Evolutionary conservation across 140 eudicot species (phyloP), one percentile per base, ranked within the genome.

Genomic region (Senecio squalidus): DNA sequence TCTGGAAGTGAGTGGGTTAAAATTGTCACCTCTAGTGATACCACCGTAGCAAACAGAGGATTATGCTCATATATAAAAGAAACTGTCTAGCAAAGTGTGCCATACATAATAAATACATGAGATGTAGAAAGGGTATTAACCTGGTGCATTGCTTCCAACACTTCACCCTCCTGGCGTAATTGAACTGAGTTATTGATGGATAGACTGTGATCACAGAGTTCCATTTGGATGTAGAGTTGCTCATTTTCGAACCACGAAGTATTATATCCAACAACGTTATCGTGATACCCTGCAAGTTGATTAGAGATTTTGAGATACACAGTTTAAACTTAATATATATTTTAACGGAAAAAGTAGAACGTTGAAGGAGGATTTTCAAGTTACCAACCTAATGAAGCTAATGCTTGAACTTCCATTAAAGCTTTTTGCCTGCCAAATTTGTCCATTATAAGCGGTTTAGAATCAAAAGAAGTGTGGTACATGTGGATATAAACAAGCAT

Each of bases 321-420:
- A 18, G 18, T 41, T 55, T 47, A 31, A 20, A 25, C n/a, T n/a
- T 33, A 48, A 16, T 31, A 52, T 44, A 45, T 29, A 23, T 29
- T 43, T 10, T 4, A 55, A 8, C 48, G 54, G 8, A 45, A 24
- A 30, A 0, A 36, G 16, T n/a, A 27, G 22, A 6, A 1, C 20
- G 20, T 23, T 1, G 13, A 22, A 25, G 1, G 14, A 38, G 24
- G 39, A 5, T 10, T 46, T n/a, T 27, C 48, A 34, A 21, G 58
- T 28, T 57, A 59, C 89, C 53, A 71, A 90, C 97, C 95, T 83
- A 86, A 60, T 62, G 97, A 89, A 44, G 94, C 94, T 75, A 90
- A 62, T 55, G 97, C 90, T 76, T 90, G 97, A 71, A 90, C 97
- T 70, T 90, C 97, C 97, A 90, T 90, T 71, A 90, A 69, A 65